Percentiles rank a stretch among this genome's conserved stretches.
These are phyloP conservation scores for Naganishia vaughanmartiniae DNA, from an alignment of 768 basidiomycete genomes.

Conservation along the genomic window DNA sequence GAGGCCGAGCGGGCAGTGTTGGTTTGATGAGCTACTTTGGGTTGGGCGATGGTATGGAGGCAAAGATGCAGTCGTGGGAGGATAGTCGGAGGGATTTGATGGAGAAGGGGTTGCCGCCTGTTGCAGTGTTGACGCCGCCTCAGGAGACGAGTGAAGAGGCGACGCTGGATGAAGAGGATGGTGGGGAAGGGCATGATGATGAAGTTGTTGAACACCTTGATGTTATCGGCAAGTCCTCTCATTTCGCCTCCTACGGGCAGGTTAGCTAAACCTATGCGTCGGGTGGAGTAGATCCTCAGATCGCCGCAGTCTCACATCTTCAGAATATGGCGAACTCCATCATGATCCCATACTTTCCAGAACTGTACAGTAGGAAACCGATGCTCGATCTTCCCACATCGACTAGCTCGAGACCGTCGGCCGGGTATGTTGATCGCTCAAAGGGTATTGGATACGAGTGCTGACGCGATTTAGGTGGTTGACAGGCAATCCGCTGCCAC, in stretches of 20 bases:
- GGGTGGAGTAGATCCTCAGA: conserved; percentile 62
- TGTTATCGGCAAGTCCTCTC: conserved; percentile 61
- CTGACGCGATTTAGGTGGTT: conserved; percentile 21
- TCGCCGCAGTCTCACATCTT: conserved; percentile 64
- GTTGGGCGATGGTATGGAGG: background rate
- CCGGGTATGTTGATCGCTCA: background rate
- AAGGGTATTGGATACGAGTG: background rate
- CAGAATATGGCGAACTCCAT: conserved; percentile 79
- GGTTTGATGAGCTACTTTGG: conserved; percentile 14
- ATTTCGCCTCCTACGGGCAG: background rate
- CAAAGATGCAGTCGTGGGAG: conserved; percentile 19
- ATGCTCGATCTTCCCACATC: conserved; percentile 59
- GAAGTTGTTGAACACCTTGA: conserved; percentile 81
- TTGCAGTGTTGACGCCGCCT: background rate
- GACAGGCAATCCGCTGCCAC: conserved; percentile 47
- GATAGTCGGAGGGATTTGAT: conserved; percentile 8
- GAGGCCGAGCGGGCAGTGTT: background rate
- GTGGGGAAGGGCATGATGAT: conserved; percentile 60
- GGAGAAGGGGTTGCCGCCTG: background rate
- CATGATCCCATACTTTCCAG: conserved; percentile 66
- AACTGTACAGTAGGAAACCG: conserved; percentile 68
- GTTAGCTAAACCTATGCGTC: background rate
- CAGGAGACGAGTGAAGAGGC: conserved; percentile 21
- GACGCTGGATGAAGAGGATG: conserved; percentile 29
- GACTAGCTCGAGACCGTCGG: conserved; percentile 30